Conservation (phyloP, 805 yeast genomes). For the Sugiyamaella smithiae region DNA sequence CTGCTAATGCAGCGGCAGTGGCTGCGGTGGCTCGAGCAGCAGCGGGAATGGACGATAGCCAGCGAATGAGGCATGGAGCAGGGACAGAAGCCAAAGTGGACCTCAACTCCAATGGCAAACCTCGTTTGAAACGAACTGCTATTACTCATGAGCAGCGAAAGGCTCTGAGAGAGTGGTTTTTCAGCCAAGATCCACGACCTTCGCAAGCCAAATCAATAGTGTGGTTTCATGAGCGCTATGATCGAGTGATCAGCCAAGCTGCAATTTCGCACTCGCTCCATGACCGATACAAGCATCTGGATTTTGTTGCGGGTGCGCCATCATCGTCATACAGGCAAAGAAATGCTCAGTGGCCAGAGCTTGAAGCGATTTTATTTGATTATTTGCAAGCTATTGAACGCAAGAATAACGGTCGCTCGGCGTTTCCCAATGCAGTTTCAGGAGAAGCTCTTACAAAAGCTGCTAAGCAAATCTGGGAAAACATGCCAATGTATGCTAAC, state of each 20-base stretch:
- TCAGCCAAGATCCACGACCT: conserved; percentile 12
- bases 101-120: not conserved
- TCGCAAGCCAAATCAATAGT: conserved; percentile 8
- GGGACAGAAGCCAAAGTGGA: too few relatives aligned
- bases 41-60: not conserved
- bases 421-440: conserved; percentile 10
- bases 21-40: conserved; percentile 5
- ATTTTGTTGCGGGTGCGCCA: conserved; percentile 14
- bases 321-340: conserved; percentile 10
- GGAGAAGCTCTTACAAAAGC: conserved; percentile 13
- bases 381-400: conserved; percentile 10
- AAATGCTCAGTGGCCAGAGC: conserved; percentile 13
- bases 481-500: conserved; percentile 9
- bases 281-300: conserved; percentile 13
- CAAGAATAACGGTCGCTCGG: conserved; percentile 1
- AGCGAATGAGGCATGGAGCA: not conserved
- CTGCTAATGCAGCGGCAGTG: not conserved
- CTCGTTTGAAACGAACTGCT: conserved; percentile 12
- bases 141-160: conserved; percentile 15
- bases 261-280: conserved; percentile 13
- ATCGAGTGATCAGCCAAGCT: conserved; percentile 9
- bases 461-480: conserved; percentile 9
- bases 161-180: conserved; percentile 12
- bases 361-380: conserved; percentile 14
- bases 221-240: conserved; percentile 10